Evolutionary conservation across 2,329 filamentous ascomycete genomes (phyloP), one percentile per base, ranked within the genome.

Genomic region (Paecilomyces sp.): DNA sequence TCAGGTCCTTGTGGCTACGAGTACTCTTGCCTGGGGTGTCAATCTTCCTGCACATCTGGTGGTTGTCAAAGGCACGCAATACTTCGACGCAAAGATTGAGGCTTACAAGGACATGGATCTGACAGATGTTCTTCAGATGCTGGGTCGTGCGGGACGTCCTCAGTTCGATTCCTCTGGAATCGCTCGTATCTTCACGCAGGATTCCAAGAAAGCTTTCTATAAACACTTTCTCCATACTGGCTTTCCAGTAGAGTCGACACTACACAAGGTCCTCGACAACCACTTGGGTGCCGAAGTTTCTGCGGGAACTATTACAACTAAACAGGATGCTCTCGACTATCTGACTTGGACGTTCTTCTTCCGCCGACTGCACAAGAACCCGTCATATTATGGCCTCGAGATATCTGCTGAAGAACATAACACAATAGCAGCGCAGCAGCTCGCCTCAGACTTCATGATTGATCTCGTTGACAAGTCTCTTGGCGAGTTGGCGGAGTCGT

Each of bases 321-420:
- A 97, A 75, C 94, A 99, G 75, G 94, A 99, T 76, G 94, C 94
- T 0, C 83, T 99, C 3, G 95, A 99, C 75, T 99, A 99, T 71
- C 79, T 99, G 57, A 99, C 94, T 0, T 99, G 95, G 94, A 99
- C 95, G 0, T 99, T 99, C 80, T 99, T 99, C 84, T 99, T 99
- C 83, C 86, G 95, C 2, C 84, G 94, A 11, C 79, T 99, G 47
- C 94, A 99, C 80, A 99, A 99, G 81, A 99, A 99, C 68, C 94
- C 94, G 1, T 96, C 92, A 0, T 99, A 96, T 77, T 99, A 99
- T 67, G 95, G 95, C 0, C 86, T 99, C 0, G 90, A 97, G 71
- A 94, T 99, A 53, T 91, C 90, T 0, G 88, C 90, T 0, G 92
- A 97, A 67, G 92, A 97, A 67, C 92, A 97, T 75, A 95, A 92